These are phyloP conservation scores for Psidium friedrichsthalianum DNA, from an alignment of 345 rosid genomes.

Conservation along the genomic window DNA sequence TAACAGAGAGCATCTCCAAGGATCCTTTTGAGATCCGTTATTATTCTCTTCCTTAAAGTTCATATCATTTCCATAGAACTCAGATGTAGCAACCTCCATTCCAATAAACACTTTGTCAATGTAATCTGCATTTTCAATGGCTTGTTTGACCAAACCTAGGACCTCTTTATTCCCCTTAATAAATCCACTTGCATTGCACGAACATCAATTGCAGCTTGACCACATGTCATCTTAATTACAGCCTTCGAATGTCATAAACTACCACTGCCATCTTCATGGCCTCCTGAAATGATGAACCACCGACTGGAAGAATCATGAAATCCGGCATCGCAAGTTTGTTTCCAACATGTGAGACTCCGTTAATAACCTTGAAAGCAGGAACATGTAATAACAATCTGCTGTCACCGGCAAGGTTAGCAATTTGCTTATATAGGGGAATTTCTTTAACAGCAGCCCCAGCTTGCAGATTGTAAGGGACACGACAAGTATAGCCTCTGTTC, in stretches of 20 bases:
- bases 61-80: conserved; percentile 71
- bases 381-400: conserved; percentile 71
- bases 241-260: conserved; percentile 83
- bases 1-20: conserved; percentile 72
- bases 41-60: conserved; percentile 87
- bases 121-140: conserved; percentile 89
- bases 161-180: conserved; percentile 98
- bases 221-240: conserved; percentile 67
- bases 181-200: conserved; percentile 84
- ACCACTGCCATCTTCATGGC: conserved; percentile 98
- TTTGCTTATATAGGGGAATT: conserved; percentile 77
- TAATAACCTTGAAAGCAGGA: conserved; percentile 95
- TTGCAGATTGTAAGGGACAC: conserved; percentile 89
- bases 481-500: conserved; percentile 83
- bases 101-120: conserved; percentile 88
- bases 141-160: conserved; percentile 78
- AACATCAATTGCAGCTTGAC: conserved; percentile 94
- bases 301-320: conserved; percentile 93
- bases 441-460: conserved; percentile 63
- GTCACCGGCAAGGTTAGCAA: conserved; percentile 94
- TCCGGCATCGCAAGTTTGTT: conserved; percentile 60
- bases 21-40: conserved; percentile 76
- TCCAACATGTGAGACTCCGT: conserved; percentile 92
- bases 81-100: conserved; percentile 98
- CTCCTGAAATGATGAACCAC: conserved; percentile 84